Evolutionary conservation across 2,329 filamentous ascomycete genomes (phyloP), one percentile per base, ranked within the genome.

Genomic region (Xylaria hypoxylon): DNA sequence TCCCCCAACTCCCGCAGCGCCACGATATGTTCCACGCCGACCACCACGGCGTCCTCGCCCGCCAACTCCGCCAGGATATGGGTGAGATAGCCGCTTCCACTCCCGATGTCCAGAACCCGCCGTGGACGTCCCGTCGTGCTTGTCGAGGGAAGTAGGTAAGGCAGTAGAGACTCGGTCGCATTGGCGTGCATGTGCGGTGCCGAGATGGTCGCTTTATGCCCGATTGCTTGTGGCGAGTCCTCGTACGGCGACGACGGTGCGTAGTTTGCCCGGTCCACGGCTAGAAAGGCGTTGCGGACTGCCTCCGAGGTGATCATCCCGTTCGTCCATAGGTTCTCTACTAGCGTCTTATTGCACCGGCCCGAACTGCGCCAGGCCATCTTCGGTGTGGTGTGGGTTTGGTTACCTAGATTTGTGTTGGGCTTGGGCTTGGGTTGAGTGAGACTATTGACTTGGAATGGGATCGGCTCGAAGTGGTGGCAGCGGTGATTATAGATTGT

Each of bases 341-440:
- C 84, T 55, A 99, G 85, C 63, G 89, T 89, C 45, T 81, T 80
- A 78, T 98, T 97, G 31, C 89, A 88, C 4, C 81, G 80, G 67
- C 93, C 95, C 6, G 90, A 92, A 79, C 92, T 93, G 71, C 89
- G 88, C 96, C 96, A 99, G 66, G 95, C 94, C 96, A 99, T 98
- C 66, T 69, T 85, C 66, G 7, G 28, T 26, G 35, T 22, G 13
- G 31, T 40, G 13, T 51, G 33, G 22, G 8, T 40, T 53, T 40
- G 13, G 19, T n/a, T n/a, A n/a, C n/a, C 33, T 53, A 1, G 38
- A 33, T 17, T 35, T 5, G 48, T 52, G 22, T 35, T 38, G 13
- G 35, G 13, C 35, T 38, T 13, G 11, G 10, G n/a, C n/a, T n/a
- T n/a, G n/a, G n/a, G n/a, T n/a, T n/a, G n/a, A 13, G 13, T 22